A percentile compares a stretch with the other conserved stretches of the same genome.
phyloP scores from a whole-genome alignment of 441 rosid species.

The Erodium moschatum region DNA sequence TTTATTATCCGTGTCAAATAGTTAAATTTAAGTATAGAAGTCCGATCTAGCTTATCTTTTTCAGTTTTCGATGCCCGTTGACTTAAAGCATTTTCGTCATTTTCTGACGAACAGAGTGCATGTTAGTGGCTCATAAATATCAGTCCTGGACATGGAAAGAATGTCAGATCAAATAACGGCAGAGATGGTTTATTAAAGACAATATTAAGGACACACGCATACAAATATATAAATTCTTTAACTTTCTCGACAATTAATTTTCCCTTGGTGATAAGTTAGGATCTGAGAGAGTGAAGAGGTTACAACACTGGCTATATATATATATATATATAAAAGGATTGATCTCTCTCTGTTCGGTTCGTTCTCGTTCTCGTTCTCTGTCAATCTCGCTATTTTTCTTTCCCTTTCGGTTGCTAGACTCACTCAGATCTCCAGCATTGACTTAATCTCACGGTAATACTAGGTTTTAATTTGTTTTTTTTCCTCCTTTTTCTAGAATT shows the following conservation, averaged over 20 bases:
- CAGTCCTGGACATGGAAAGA: too few species aligned
- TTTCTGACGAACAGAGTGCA: too few species aligned
- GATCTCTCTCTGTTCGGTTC: not conserved
- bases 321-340: too few species aligned
- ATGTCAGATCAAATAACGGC: not conserved
- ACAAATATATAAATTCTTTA: too few species aligned
- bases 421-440: slow-evolving; percentile 53
- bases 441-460: slow-evolving; percentile 38
- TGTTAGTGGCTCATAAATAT: too few species aligned
- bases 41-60: too few species aligned
- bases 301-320: not conserved
- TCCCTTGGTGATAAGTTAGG: not conserved
- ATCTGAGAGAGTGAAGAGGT: not conserved
- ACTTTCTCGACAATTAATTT: not conserved
- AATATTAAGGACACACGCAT: not conserved
- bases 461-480: not conserved
- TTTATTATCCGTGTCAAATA: too few species aligned
- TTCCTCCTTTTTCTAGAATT: not conserved
- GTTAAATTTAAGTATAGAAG: too few species aligned
- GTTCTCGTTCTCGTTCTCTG: not conserved
- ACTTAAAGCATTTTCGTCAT: too few species aligned
- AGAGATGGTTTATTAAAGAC: not conserved
- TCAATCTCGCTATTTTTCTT: not conserved
- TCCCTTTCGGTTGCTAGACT: slow-evolving; percentile 17
- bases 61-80: too few species aligned